Conservation (phyloP, 441 rosid genomes). For the Biscutella laevigata region DNA sequence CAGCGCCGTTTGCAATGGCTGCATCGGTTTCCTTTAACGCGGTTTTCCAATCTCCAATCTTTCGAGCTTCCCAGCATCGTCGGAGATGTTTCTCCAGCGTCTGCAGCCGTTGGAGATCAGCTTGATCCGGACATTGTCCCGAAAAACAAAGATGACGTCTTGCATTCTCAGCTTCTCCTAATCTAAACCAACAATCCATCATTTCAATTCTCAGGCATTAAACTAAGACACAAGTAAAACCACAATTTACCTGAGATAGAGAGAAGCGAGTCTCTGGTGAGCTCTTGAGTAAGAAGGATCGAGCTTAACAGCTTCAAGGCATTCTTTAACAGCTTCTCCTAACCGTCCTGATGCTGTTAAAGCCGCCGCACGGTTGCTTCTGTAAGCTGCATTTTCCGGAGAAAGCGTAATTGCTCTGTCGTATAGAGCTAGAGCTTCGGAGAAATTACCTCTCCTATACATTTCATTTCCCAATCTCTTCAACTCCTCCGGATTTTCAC, state of each 20-base stretch:
- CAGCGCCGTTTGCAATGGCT: constrained; percentile 47
- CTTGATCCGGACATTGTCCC: constrained; percentile 48
- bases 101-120: constrained; percentile 48
- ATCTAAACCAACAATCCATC: constrained; percentile 26
- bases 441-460: constrained; percentile 44
- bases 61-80: constrained; percentile 43
- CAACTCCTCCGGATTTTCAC: constrained; percentile 41
- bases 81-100: constrained; percentile 46
- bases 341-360: constrained; percentile 44
- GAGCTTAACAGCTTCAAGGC: constrained; percentile 49
- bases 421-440: constrained; percentile 42
- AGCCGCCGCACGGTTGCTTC: constrained; percentile 65
- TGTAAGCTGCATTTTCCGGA: constrained; percentile 45
- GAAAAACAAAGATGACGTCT: constrained; percentile 38
- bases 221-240: background rate
- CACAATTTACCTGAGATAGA: constrained; percentile 42
- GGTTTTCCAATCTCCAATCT: constrained; percentile 49
- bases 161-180: constrained; percentile 52
- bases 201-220: background rate
- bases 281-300: constrained; percentile 54
- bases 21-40: constrained; percentile 42
- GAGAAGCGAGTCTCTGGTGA: constrained; percentile 51
- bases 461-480: constrained; percentile 52
- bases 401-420: constrained; percentile 46
- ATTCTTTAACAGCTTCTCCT: constrained; percentile 52